These are phyloP conservation scores for Tolypocladium tundrense DNA, from an alignment of 2,329 filamentous ascomycete genomes.

Conservation along the genomic window DNA sequence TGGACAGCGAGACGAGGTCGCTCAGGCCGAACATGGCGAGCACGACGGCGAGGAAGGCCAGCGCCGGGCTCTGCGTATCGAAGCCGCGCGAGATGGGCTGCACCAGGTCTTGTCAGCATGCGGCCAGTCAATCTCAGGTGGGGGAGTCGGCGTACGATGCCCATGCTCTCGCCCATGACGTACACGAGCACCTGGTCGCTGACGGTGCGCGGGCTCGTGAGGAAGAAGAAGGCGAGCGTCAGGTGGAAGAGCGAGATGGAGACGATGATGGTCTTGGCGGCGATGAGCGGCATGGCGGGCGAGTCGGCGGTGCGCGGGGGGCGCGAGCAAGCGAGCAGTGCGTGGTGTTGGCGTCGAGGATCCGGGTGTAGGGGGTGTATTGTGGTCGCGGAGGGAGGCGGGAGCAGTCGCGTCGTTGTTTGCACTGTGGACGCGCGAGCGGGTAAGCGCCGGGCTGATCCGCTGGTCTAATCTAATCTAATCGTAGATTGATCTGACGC, in stretches of 20 bases:
- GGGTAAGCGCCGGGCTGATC: too few relatives aligned
- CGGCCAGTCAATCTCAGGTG: background rate
- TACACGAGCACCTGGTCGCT: conserved; percentile 73
- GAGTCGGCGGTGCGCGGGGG: background rate
- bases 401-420: too few relatives aligned
- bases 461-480: too few relatives aligned
- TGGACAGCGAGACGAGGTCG: conserved; percentile 56
- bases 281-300: conserved; percentile 66
- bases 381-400: too few relatives aligned
- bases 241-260: conserved; percentile 77
- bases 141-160: conserved; percentile 46
- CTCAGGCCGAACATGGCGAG: conserved; percentile 50
- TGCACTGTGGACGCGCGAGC: too few relatives aligned
- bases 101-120: background rate
- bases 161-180: conserved; percentile 74
- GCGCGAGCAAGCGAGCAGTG: background rate
- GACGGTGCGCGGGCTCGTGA: conserved; percentile 60
- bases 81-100: conserved; percentile 59
- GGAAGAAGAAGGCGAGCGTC: conserved; percentile 73
- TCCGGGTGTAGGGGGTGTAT: too few relatives aligned
- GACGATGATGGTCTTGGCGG: conserved; percentile 70
- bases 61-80: conserved; percentile 56
- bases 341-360: background rate
- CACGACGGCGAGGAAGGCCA: conserved; percentile 62
- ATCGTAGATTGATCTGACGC: too few relatives aligned